phyloP scores from a whole-genome alignment of 2,329 filamentous ascomycete genomes.

The Ploettnerulaceae sp. region DNA sequence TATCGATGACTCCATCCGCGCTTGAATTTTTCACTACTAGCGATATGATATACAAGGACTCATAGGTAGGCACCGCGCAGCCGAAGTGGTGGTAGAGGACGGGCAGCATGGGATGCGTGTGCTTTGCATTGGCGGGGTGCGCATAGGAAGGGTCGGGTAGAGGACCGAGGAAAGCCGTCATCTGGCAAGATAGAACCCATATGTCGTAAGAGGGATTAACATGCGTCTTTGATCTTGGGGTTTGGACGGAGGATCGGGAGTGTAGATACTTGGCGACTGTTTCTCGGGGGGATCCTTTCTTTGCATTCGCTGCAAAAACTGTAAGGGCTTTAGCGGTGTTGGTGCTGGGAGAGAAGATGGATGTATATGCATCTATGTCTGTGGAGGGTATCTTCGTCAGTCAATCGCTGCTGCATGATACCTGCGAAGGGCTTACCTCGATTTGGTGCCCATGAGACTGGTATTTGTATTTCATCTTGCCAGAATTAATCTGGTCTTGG shows the following conservation, averaged over 20 bases:
- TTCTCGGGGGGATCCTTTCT: conserved; percentile 55
- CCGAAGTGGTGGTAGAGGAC: conserved; percentile 77
- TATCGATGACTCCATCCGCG: conserved; percentile 53
- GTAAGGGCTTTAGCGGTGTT: conserved; percentile 57
- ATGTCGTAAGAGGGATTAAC: conserved; percentile 65
- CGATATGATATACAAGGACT: conserved; percentile 56
- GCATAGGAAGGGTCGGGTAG: conserved; percentile 46
- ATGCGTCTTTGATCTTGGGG: conserved; percentile 44
- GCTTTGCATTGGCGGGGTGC: conserved; percentile 43
- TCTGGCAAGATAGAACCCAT: conserved; percentile 60
- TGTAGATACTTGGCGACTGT: conserved; percentile 52
- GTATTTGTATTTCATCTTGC: conserved; percentile 25
- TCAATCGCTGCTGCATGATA: conserved; percentile 10
- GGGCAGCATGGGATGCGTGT: conserved; percentile 64
- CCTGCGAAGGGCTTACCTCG: conserved; percentile 6
- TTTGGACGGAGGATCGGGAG: conserved; percentile 41
- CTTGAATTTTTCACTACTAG: conserved; percentile 39
- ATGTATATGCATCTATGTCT: conserved; percentile 63
- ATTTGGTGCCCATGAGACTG: conserved; percentile 23
- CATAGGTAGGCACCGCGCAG: conserved; percentile 64
- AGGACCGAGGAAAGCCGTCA: conserved; percentile 56
- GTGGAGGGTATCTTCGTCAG: conserved; percentile 28
- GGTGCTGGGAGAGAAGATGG: conserved; percentile 59
- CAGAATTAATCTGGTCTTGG: conserved; percentile 15
- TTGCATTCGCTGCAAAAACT: conserved; percentile 60